Base-by-base conservation (phyloP, 116 monocot species). In the Papilionanthe hybrid region DNA sequence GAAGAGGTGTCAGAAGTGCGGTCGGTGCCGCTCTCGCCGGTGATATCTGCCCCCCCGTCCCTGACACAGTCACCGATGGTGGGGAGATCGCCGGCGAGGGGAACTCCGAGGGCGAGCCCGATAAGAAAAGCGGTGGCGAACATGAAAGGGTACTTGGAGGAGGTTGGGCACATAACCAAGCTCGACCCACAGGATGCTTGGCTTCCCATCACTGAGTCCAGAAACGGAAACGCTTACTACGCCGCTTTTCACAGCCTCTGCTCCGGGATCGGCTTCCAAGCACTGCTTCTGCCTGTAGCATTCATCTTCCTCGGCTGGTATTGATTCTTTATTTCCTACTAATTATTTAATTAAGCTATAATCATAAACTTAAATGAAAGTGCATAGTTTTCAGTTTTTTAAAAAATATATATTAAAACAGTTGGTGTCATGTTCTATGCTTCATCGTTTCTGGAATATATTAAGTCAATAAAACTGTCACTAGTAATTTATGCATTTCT, bases 201-300 rank as follows among this genome's bases (percentile, higher is more conserved):
- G 96, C 88, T 96, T 15, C 96, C 96, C 25, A 90, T 96, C 81
- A 96, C 96, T 0, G 93, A 96, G 87, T 89, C 93, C 25, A 85
- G 93, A 69, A 93, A 88, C 72, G 96, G 96, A 20, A 96, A 96
- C 72, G 91, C 91, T 1, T 96, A 87, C 81, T 96, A 93, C 80
- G 76, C 96, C 6, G 91, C 92, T 1, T 96, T 96, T 81, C 96
- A 96, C 77, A 84, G 77, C 13, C 87, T 96, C 73, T 89, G 93
- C 85, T 86, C 92, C 5, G 96, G 96, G 5, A 86, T 96, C 25
- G 96, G 96, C 0, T 96, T 96, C 77, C 93, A 96, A 78, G 88
- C 96, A 1, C 84, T 96, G 19, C 86, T 92, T 32, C 81, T 96
- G 43, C 96, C 93, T 28, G 87, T 92, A 0, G 93, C 93, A 63